phyloP scores from a whole-genome alignment of 2,329 filamentous ascomycete species.

The Ceratocystis diversiconidia region DNA sequence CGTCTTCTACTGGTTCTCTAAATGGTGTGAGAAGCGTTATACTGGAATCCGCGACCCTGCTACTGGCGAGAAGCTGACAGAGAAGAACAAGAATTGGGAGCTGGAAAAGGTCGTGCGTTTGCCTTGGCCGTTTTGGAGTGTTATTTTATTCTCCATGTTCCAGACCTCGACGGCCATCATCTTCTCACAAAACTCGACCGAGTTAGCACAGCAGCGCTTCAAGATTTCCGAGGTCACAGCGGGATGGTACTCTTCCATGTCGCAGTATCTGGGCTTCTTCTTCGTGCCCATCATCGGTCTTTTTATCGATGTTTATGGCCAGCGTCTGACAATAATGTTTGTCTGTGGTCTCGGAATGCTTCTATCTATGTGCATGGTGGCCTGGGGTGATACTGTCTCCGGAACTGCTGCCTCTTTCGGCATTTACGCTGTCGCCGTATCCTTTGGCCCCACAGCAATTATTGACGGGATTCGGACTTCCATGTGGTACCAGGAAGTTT shows the following conservation, averaged over 20 bases:
- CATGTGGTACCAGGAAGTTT: conserved; percentile 46
- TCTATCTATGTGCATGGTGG: conserved; percentile 39
- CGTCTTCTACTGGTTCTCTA: conserved; percentile 42
- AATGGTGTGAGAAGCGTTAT: conserved; percentile 35
- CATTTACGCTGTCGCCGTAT: conserved; percentile 41
- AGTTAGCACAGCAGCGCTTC: conserved; percentile 46
- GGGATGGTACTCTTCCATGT: conserved; percentile 45
- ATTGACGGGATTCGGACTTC: conserved; percentile 47
- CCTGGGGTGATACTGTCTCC: conserved; percentile 33
- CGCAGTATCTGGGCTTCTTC: conserved; percentile 44
- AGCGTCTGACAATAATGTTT: conserved; percentile 39
- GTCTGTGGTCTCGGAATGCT: conserved; percentile 37
- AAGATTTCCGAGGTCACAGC: conserved; percentile 39
- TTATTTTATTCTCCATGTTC: conserved; percentile 42
- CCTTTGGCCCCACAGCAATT: conserved; percentile 42
- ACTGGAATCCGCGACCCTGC: conserved; percentile 36
- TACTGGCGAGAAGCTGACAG: conserved; percentile 44
- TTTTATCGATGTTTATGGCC: conserved; percentile 42
- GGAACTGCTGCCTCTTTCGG: conserved; percentile 47
- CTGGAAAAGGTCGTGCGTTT: conserved; percentile 39
- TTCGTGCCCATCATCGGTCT: conserved; percentile 41
- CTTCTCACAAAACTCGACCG: conserved; percentile 44
- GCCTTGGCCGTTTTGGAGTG: conserved; percentile 45
- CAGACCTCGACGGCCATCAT: conserved; percentile 41
- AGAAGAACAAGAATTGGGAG: conserved; percentile 45